Evolutionary conservation across 768 basidiomycete species (phyloP), one percentile per base, ranked within the genome.

Genomic region (Leccinum arenicola): DNA sequence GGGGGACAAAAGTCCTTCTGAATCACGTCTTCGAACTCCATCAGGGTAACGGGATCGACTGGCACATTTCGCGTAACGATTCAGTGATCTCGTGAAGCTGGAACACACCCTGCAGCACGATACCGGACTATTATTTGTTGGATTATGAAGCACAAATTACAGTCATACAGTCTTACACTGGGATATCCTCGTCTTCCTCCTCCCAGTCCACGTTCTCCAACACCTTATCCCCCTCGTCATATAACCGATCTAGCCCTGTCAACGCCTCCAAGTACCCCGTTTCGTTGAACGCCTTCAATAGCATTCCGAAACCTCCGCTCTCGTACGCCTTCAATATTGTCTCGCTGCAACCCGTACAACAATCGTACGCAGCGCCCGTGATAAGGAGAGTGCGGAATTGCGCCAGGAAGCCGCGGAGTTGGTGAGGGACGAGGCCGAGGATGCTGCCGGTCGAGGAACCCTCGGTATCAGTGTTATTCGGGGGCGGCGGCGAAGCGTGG

Each of bases 291-390:
- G 89, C 95, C 59, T 82, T 76, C 19, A 89, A 69, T 15, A 98
- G 72, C 86, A 95, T 87, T 15, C 78, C 78, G 65, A 93, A 93
- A 0, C 95, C 94, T 29, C 86, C 77, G n/a, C 74, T 75, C 64
- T 89, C 85, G 71, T 98, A 99, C 11, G 87, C 89, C n/a, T 82
- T 74, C 33, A 98, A 60, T 17, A 97, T 92, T 21, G 79, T 80
- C 63, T 90, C 85, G 55, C 89, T 91, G 69, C 97, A 99, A 0
- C 93, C 97, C 1, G 95, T 96, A 71, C 96, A 99, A 56, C 80
- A 77, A 55, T 87, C 83, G 69, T 90, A 99, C 1, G 94, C 92
- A 2, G 89, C 85, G 0, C 96, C 97, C 0, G 88, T 85, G 59
- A 99, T 86, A 25, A 85, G 84, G 65, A 98, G 78, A 47, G 86